Evolutionary conservation across 345 rosid species (phyloP).

Genomic region (Camelina neglecta): DNA sequence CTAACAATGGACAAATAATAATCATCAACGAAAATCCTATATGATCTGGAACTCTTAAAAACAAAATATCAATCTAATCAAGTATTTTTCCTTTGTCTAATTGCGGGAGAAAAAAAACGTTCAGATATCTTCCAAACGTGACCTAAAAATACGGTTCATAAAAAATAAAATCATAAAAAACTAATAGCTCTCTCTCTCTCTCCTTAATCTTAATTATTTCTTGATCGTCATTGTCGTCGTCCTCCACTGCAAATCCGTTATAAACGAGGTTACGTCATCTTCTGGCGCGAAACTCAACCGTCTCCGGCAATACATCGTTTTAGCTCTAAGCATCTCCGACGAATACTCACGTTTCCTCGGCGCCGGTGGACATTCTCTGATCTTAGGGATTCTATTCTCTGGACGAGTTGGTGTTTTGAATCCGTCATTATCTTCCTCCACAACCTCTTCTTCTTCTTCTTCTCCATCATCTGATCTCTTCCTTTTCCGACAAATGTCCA

Average conservation of each 20-base stretch:
- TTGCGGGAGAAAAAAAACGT: conserved; percentile 10
- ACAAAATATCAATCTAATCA: conserved; percentile 13
- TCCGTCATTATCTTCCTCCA: conserved; percentile 33
- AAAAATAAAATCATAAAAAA: conserved; percentile 13
- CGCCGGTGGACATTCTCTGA: conserved; percentile 42
- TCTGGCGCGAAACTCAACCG: conserved; percentile 32
- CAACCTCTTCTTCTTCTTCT: conserved; percentile 19
- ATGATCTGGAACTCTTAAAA: conserved; percentile 25
- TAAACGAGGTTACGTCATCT: conserved; percentile 8
- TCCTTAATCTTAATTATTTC: conserved; percentile 9
- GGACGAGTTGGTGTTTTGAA: conserved; percentile 43
- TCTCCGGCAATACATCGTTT: conserved; percentile 34
- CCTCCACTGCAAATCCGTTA: conserved; percentile 39
- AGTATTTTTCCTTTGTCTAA: conserved; percentile 15
- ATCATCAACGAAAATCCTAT: conserved; percentile 25
- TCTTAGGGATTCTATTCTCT: conserved; percentile 40
- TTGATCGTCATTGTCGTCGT: conserved; percentile 40
- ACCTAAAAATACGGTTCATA: conserved; percentile 19
- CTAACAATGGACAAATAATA: conserved; percentile 14
- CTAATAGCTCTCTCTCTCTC: not conserved
- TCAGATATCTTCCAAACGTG: conserved; percentile 44
- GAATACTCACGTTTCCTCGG: conserved; percentile 29
- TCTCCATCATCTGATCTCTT: conserved; percentile 33
- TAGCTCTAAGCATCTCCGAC: conserved; percentile 13
- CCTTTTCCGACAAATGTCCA: conserved; percentile 31